These are phyloP conservation scores for Melampsora americana DNA, from an alignment of 1,284 basidiomycete genomes.

Conservation along the genomic window DNA sequence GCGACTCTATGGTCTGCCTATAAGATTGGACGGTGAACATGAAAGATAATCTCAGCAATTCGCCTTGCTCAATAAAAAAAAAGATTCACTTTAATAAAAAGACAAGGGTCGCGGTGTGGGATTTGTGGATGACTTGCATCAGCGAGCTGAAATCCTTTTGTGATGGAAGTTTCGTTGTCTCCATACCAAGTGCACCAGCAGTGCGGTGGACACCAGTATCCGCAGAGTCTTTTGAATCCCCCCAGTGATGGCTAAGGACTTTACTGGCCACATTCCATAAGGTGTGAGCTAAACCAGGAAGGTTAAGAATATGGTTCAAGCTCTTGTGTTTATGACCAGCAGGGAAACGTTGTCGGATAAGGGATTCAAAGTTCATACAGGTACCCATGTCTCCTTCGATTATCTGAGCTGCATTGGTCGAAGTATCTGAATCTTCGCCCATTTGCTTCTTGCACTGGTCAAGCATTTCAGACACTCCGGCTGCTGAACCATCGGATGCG, in stretches of 20 bases:
- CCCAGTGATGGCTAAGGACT: slow-evolving; percentile 10
- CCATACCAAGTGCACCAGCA: slow-evolving; percentile 1
- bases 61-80: not conserved
- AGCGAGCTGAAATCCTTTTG: slow-evolving; percentile 10
- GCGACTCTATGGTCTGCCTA: not conserved
- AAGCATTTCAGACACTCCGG: slow-evolving; percentile 6
- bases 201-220: slow-evolving; percentile 1
- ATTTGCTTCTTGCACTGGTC: not conserved
- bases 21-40: not conserved
- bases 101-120: slow-evolving; percentile 11
- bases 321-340: not conserved
- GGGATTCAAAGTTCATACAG: not conserved
- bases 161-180: not conserved
- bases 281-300: slow-evolving; percentile 24
- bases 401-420: not conserved
- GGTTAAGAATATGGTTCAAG: not conserved
- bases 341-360: not conserved
- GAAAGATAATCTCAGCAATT: not conserved
- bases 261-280: slow-evolving; percentile 19
- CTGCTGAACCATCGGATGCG: slow-evolving; percentile 8
- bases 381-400: slow-evolving; percentile 17
- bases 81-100: slow-evolving; percentile 9
- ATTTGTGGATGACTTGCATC: slow-evolving; percentile 19
- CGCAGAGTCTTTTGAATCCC: not conserved
- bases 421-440: not conserved